These are phyloP conservation scores for Clonostachys sp. DNA, from an alignment of 2,329 filamentous ascomycete genomes.

Conservation along the genomic window DNA sequence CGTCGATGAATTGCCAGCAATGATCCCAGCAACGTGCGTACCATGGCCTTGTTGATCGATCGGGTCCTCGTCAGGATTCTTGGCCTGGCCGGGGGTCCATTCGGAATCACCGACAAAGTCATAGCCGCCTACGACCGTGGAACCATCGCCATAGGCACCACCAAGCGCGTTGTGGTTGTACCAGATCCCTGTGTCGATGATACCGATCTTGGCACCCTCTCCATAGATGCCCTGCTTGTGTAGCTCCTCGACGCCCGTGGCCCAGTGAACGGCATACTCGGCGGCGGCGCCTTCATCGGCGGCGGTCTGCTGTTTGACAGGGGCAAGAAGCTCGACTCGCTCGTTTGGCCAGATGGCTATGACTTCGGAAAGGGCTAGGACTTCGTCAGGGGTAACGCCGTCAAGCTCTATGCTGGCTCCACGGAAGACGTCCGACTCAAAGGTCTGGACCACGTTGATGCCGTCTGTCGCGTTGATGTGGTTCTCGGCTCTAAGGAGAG, in stretches of 20 bases:
- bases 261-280: constrained; percentile 12
- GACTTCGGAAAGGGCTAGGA: constrained; percentile 8
- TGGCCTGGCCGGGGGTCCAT: constrained; percentile 16
- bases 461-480: not conserved
- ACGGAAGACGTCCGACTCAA: constrained; percentile 10
- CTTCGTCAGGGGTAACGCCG: constrained; percentile 6
- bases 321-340: not conserved
- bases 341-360: constrained; percentile 11
- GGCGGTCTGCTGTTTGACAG: not conserved
- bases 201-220: constrained; percentile 13
- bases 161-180: constrained; percentile 15
- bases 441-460: constrained; percentile 5
- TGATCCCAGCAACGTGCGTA: constrained; percentile 21
- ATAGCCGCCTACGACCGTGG: constrained; percentile 15
- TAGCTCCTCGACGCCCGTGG: constrained; percentile 14
- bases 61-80: constrained; percentile 15
- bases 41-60: constrained; percentile 16
- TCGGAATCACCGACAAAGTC: constrained; percentile 12
- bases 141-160: constrained; percentile 13
- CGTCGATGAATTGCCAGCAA: constrained; percentile 13
- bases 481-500: no score
- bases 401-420: constrained; percentile 10
- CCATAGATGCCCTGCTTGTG: constrained; percentile 14
- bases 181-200: constrained; percentile 17
- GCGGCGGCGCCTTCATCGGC: not conserved